phyloP scores from a whole-genome alignment of 2,329 filamentous ascomycete genomes.

The Fonsecaea pugnacius region DNA sequence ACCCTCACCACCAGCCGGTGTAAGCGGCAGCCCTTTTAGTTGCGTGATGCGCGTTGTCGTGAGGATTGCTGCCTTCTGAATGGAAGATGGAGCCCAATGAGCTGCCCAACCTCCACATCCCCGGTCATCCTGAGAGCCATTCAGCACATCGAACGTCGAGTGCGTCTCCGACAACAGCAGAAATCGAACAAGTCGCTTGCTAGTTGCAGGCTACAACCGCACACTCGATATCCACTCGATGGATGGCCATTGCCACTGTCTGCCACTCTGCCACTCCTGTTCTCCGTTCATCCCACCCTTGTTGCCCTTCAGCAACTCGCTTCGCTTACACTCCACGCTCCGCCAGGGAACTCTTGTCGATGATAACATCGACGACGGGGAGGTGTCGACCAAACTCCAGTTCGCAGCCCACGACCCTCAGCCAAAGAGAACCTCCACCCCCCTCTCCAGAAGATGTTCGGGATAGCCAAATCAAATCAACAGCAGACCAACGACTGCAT shows the following conservation, averaged over 20 bases:
- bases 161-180: not conserved
- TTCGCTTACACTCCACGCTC: constrained; percentile 2
- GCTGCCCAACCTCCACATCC: constrained; percentile 26
- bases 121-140: not conserved
- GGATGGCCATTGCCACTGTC: constrained; percentile 12
- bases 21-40: constrained; percentile 25
- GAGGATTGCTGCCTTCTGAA: constrained; percentile 26
- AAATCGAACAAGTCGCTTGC: not conserved
- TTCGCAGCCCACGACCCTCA: not conserved
- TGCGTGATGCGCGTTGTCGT: constrained; percentile 32
- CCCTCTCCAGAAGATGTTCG: not conserved
- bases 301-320: constrained; percentile 2
- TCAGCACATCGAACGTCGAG: not conserved
- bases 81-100: constrained; percentile 31
- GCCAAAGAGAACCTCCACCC: not conserved
- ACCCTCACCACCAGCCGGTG: constrained; percentile 6
- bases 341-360: not conserved
- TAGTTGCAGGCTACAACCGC: constrained; percentile 20
- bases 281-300: constrained; percentile 8
- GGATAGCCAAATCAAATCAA: not conserved
- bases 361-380: not conserved
- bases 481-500: constrained; percentile 5
- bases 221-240: constrained; percentile 18
- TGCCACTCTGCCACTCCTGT: constrained; percentile 9
- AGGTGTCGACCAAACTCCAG: not conserved